Conservation (phyloP, 2,329 filamentous ascomycete species). For the Xylariaceae sp. region DNA sequence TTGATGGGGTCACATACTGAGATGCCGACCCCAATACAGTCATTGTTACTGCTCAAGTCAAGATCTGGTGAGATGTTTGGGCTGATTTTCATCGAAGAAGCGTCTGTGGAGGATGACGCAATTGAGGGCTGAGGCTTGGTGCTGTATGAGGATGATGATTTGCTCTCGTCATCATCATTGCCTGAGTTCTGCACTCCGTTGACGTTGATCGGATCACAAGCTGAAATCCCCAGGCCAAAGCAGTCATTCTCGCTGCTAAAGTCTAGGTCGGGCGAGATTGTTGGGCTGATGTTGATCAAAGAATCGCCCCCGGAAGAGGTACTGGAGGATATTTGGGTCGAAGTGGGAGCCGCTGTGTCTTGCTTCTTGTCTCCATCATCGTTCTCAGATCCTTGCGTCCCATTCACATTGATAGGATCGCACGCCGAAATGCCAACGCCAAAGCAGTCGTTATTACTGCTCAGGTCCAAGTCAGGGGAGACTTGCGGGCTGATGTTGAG, state of each 20-base stretch:
- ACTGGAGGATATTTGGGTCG: background rate
- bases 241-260: conserved; percentile 20
- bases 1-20: conserved; percentile 25
- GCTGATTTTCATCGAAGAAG: conserved; percentile 12
- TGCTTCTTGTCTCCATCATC: background rate
- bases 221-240: conserved; percentile 21
- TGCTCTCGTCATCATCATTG: background rate
- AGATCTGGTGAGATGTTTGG: conserved; percentile 14
- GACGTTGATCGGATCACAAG: conserved; percentile 25
- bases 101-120: background rate
- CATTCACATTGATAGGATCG: conserved; percentile 23
- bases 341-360: no score
- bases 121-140: no score
- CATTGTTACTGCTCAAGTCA: conserved; percentile 17
- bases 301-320: background rate
- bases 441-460: conserved; percentile 19
- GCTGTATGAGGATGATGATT: background rate
- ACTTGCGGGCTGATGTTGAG: conserved; percentile 17
- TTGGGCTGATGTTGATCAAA: conserved; percentile 18
- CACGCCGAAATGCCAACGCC: conserved; percentile 24
- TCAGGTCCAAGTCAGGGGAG: conserved; percentile 13
- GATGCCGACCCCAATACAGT: conserved; percentile 22
- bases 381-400: conserved; percentile 12
- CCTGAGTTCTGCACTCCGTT: conserved; percentile 11
- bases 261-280: conserved; percentile 11